Conservation (phyloP, 495 filamentous ascomycete genomes). For the Daldinia caldariorum region DNA sequence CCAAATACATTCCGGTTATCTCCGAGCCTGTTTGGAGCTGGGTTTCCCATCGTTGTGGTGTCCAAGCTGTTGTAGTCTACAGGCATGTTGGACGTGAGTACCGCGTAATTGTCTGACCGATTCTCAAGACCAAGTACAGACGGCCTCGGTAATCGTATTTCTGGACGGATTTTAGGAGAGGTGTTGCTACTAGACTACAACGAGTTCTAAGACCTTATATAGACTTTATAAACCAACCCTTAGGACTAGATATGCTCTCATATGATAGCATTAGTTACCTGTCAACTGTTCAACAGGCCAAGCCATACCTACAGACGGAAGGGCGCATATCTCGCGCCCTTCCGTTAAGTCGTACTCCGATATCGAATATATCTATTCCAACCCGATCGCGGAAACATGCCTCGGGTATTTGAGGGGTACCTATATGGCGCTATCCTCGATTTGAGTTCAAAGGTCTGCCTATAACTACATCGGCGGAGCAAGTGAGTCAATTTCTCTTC, state of each 20-base stretch:
- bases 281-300: not conserved
- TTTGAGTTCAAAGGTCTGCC: too few species aligned
- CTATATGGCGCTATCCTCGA: too few species aligned
- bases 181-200: not conserved
- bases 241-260: not conserved
- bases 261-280: not conserved
- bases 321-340: not conserved
- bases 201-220: not conserved
- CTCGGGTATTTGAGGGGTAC: not conserved
- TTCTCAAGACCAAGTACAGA: not conserved
- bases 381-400: not conserved
- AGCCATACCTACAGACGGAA: not conserved
- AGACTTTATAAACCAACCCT: not conserved
- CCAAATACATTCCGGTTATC: slow-evolving; percentile 25
- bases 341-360: not conserved
- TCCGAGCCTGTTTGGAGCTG: not conserved
- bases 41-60: not conserved
- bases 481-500: too few species aligned
- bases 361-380: slow-evolving; percentile 1
- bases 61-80: not conserved
- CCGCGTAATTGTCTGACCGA: not conserved
- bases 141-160: not conserved
- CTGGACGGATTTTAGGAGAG: not conserved
- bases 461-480: too few species aligned
- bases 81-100: not conserved